phyloP scores from a whole-genome alignment of 169 alveolate genomes.

The Plasmodium relictum region DNA sequence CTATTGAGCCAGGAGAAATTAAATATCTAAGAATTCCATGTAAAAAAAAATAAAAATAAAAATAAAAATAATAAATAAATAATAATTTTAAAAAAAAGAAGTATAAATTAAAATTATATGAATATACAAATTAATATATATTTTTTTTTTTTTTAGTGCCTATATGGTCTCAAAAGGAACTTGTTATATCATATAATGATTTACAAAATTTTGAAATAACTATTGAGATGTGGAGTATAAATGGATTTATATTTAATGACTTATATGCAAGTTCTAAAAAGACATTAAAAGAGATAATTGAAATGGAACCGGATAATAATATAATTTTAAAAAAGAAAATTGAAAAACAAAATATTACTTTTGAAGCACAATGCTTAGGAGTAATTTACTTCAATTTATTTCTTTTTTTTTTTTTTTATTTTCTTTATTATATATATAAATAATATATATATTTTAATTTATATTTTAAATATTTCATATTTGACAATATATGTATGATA shows the following conservation, averaged over 20 bases:
- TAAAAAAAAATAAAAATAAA: conserved; percentile 29
- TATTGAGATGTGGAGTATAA: conserved; percentile 89
- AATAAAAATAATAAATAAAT: not conserved
- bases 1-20: conserved; percentile 84
- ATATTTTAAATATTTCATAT: not conserved
- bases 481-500: too few relatives aligned
- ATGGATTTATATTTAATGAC: conserved; percentile 83
- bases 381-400: conserved; percentile 43
- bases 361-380: conserved; percentile 74
- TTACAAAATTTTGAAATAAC: conserved; percentile 84
- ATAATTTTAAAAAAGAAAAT: conserved; percentile 82
- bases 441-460: not conserved
- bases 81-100: not conserved
- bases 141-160: conserved; percentile 55
- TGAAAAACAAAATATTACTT: conserved; percentile 58
- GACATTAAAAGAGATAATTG: conserved; percentile 87
- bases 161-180: conserved; percentile 84
- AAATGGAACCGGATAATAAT: conserved; percentile 84
- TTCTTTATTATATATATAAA: not conserved
- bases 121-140: not conserved
- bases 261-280: conserved; percentile 84
- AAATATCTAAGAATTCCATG: conserved; percentile 78
- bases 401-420: not conserved
- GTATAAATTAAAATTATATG: not conserved
- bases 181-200: conserved; percentile 87